These are phyloP conservation scores for Hansenula lynferdii DNA, from an alignment of 1,139 yeast species.

Conservation along the genomic window DNA sequence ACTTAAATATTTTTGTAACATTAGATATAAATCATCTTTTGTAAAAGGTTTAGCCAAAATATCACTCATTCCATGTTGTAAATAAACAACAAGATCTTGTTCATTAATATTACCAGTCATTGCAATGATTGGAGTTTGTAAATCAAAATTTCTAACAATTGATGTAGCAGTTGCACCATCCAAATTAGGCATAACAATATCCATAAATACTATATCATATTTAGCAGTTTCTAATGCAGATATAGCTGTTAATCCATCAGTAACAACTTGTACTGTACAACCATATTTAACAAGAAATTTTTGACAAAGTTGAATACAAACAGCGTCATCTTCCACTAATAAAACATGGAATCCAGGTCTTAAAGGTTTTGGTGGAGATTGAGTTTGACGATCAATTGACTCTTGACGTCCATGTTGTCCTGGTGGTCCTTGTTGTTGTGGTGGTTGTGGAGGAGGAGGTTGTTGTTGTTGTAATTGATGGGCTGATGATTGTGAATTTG, in stretches of 20 bases:
- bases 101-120: conserved; percentile 90
- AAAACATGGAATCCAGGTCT: conserved; percentile 58
- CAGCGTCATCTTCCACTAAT: conserved; percentile 83
- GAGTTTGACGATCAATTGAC: conserved; percentile 5
- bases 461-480: conserved; percentile 9
- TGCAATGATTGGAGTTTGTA: conserved; percentile 83
- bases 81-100: conserved; percentile 72
- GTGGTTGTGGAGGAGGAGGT: conserved; percentile 5
- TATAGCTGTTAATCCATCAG: conserved; percentile 89
- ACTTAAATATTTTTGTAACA: conserved; percentile 62
- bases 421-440: conserved; percentile 8
- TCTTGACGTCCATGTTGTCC: conserved; percentile 1
- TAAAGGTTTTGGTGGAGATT: conserved; percentile 16
- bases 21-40: conserved; percentile 72
- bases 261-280: conserved; percentile 87
- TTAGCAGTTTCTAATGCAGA: conserved; percentile 69
- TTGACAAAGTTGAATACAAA: conserved; percentile 72
- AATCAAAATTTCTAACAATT: conserved; percentile 77
- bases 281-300: conserved; percentile 84
- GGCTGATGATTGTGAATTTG: conserved; percentile 4
- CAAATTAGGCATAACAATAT: conserved; percentile 88
- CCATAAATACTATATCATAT: conserved; percentile 87
- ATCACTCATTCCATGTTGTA: conserved; percentile 89
- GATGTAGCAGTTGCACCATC: conserved; percentile 95
- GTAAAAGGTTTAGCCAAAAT: conserved; percentile 91